These are phyloP conservation scores for Aspergillus sp. DNA, from an alignment of 2,329 filamentous ascomycete genomes.

Conservation along the genomic window DNA sequence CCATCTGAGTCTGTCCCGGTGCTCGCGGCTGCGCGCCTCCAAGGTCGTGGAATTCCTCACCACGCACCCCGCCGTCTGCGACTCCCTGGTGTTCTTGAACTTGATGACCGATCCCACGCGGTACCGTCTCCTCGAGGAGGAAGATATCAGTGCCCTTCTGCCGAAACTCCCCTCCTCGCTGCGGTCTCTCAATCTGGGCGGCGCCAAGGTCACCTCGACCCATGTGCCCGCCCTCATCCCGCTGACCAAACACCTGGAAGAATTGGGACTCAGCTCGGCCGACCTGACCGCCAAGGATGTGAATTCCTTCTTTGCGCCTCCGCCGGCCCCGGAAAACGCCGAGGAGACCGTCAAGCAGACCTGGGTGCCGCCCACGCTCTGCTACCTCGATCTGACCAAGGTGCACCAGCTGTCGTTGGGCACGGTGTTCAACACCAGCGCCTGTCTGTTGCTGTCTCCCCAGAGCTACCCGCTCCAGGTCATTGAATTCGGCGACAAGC, in stretches of 20 bases:
- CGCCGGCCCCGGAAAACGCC: neutral
- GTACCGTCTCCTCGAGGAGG: constrained; percentile 67
- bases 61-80: constrained; percentile 66
- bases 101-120: constrained; percentile 70
- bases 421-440: constrained; percentile 57
- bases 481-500: constrained; percentile 69
- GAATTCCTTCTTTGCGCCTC: constrained; percentile 57
- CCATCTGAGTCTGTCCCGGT: constrained; percentile 76
- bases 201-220: constrained; percentile 64
- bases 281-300: constrained; percentile 66
- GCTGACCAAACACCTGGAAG: constrained; percentile 71
- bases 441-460: constrained; percentile 57
- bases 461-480: constrained; percentile 70
- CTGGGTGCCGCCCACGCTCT: constrained; percentile 61
- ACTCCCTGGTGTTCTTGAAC: constrained; percentile 68
- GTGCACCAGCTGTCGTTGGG: constrained; percentile 58
- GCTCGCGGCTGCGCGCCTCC: constrained; percentile 65
- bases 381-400: constrained; percentile 75
- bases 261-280: constrained; percentile 68
- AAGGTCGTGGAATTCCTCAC: constrained; percentile 69
- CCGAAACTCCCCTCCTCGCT: constrained; percentile 65
- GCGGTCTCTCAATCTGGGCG: constrained; percentile 72
- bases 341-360: constrained; percentile 17
- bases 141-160: constrained; percentile 65
- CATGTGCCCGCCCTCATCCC: constrained; percentile 65